Conservation (phyloP, 192 early-diverging fungal genomes). For the Coemansia furcata region DNA sequence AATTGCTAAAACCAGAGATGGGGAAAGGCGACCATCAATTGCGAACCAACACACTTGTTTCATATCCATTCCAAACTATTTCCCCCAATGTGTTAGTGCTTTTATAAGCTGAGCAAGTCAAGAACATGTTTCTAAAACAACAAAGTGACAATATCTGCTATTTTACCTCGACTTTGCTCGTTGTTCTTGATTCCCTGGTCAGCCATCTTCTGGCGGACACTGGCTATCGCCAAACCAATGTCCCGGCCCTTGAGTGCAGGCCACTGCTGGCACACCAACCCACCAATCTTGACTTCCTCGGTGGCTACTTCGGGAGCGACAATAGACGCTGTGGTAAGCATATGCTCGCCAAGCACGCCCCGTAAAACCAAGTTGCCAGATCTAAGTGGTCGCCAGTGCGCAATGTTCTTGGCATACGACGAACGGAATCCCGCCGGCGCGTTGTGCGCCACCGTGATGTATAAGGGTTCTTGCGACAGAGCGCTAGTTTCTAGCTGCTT, state of each 20-base stretch:
- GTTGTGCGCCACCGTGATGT: slow-evolving; percentile 47
- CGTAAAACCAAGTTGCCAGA: slow-evolving; percentile 21
- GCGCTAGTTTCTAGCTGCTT: not conserved
- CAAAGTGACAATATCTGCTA: slow-evolving; percentile 23
- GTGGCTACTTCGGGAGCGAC: slow-evolving; percentile 13
- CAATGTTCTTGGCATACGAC: slow-evolving; percentile 13
- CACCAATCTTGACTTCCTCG: slow-evolving; percentile 41
- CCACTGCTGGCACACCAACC: slow-evolving; percentile 39
- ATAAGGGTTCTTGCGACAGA: slow-evolving; percentile 1
- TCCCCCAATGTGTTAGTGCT: too few relatives aligned
- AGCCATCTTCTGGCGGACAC: slow-evolving; percentile 23
- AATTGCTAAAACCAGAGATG: too few relatives aligned
- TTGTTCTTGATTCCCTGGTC: slow-evolving; percentile 29
- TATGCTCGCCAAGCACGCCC: slow-evolving; percentile 31
- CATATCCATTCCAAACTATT: too few relatives aligned
- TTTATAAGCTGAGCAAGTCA: too few relatives aligned
- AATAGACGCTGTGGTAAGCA: slow-evolving; percentile 25
- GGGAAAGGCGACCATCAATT: too few relatives aligned
- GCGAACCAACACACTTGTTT: too few relatives aligned
- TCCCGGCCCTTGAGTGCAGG: slow-evolving; percentile 34
- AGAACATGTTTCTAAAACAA: slow-evolving; percentile 8
- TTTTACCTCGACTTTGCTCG: slow-evolving; percentile 25
- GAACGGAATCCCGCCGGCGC: slow-evolving; percentile 15
- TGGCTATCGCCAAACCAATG: slow-evolving; percentile 29
- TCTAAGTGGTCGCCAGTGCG: slow-evolving; percentile 29